Conservation (phyloP, 2,329 filamentous ascomycete species). For the Diaporthe caulivora region DNA sequence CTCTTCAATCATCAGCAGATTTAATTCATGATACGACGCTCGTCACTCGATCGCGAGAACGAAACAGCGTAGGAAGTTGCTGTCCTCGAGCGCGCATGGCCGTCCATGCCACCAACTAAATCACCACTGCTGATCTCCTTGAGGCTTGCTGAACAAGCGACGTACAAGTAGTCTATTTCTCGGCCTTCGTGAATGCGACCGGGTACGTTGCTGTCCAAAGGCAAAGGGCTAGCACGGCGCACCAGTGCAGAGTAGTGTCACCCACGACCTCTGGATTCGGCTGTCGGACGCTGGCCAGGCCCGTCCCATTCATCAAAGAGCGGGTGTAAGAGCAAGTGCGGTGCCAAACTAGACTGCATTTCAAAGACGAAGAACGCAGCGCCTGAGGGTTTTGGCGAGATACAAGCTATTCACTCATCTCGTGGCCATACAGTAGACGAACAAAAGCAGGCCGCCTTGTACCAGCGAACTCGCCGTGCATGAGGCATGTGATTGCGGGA, state of each 20-base stretch:
- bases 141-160: neutral
- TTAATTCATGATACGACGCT: no score
- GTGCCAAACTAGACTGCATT: slow-evolving; percentile 5
- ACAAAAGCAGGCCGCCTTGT: neutral
- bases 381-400: neutral
- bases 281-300: neutral
- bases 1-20: no score
- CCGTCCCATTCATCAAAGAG: neutral
- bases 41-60: no score
- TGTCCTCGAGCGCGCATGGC: neutral
- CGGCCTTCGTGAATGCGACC: neutral
- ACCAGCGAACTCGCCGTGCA: neutral
- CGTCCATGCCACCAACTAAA: neutral
- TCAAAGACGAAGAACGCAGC: neutral
- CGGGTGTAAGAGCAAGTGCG: neutral
- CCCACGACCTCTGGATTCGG: no score
- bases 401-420: neutral
- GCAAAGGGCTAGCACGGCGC: neutral
- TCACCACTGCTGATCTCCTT: neutral
- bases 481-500: neutral
- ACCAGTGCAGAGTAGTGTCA: neutral
- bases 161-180: neutral
- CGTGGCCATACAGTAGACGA: neutral
- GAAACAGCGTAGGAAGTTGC: neutral
- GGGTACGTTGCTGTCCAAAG: neutral